Conservation (phyloP, 345 rosid species). For the Lepidium didymum region DNA sequence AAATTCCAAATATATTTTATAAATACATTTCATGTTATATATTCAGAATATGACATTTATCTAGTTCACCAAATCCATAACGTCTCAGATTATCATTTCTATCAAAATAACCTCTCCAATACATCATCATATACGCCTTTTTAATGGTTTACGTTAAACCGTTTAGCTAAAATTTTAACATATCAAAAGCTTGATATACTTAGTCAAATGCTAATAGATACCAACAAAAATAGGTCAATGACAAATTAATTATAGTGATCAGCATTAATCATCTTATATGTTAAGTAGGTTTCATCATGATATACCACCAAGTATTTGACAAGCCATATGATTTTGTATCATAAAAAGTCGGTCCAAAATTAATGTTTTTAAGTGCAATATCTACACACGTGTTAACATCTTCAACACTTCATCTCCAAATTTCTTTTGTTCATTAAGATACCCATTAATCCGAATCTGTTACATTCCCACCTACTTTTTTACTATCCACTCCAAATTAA, state of each 20-base stretch:
- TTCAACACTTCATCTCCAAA: not conserved
- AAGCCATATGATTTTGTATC: not conserved
- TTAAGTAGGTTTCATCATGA: constrained; percentile 9
- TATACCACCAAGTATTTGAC: constrained; percentile 13
- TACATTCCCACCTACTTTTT: constrained; percentile 27
- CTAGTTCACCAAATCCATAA: too few relatives aligned
- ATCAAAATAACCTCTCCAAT: too few relatives aligned
- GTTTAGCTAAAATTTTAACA: not conserved
- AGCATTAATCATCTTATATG: not conserved
- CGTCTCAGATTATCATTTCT: too few relatives aligned
- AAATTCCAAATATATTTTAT: too few relatives aligned
- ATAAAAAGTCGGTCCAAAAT: constrained; percentile 11
- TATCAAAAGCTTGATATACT: not conserved
- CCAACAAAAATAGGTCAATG: not conserved
- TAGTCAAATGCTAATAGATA: not conserved
- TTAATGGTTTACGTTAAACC: not conserved
- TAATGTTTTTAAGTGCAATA: constrained; percentile 6
- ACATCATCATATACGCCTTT: too few relatives aligned
- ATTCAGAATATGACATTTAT: too few relatives aligned
- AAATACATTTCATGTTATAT: too few relatives aligned
- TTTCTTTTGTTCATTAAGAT: constrained; percentile 15
- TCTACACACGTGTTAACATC: constrained; percentile 13
- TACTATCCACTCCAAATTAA: constrained; percentile 32
- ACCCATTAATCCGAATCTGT: constrained; percentile 21
- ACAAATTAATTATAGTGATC: constrained; percentile 5